Percentiles rank a stretch among this genome's conserved stretches.
phyloP scores from a whole-genome alignment of 2,329 filamentous ascomycete genomes.

The Dactylonectria estremocensis region DNA sequence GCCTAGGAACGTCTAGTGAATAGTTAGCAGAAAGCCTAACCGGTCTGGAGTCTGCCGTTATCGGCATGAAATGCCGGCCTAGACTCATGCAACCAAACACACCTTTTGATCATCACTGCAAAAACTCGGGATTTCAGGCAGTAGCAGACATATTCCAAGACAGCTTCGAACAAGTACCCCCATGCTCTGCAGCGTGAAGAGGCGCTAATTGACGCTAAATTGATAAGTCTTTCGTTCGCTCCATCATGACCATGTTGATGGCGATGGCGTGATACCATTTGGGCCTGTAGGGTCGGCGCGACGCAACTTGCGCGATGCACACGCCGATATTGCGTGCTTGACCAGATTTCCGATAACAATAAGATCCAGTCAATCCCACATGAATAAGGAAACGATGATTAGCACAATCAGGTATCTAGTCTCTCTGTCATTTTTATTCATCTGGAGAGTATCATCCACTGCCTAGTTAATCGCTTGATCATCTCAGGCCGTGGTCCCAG shows the following conservation, averaged over 20 bases:
- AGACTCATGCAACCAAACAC: neutral
- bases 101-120: neutral
- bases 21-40: too few species aligned
- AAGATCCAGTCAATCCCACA: neutral
- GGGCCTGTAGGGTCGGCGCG: constrained; percentile 18
- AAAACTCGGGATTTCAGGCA: neutral
- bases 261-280: constrained; percentile 26
- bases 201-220: constrained; percentile 11
- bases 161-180: neutral
- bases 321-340: constrained; percentile 28
- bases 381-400: neutral
- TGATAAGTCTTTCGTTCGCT: constrained; percentile 3
- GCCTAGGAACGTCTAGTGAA: too few species aligned
- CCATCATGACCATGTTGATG: constrained; percentile 11
- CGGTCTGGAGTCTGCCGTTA: too few species aligned
- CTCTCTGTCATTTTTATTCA: neutral
- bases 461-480: neutral
- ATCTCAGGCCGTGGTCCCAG: neutral
- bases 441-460: neutral
- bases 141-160: neutral
- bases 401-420: neutral
- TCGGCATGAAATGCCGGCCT: neutral
- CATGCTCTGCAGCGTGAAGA: neutral
- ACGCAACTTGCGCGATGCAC: constrained; percentile 17
- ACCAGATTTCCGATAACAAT: constrained; percentile 10